Evolutionary conservation across 257 asterid genomes (phyloP).

Genomic region (Primulina eburnea): DNA sequence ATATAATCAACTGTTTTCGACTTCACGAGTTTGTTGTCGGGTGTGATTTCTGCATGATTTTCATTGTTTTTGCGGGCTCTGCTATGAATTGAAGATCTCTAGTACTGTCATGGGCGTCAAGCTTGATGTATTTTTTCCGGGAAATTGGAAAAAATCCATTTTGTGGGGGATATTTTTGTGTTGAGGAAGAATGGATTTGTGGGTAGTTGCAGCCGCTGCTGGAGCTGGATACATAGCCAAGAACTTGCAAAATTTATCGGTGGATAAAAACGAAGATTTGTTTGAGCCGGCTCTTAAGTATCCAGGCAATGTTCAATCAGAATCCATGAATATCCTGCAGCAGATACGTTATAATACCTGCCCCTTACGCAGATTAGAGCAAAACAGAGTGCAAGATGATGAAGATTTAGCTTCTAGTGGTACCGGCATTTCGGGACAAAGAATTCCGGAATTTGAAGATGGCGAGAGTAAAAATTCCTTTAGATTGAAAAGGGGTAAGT

Average conservation of each 20-base stretch:
- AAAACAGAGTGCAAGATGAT: constrained; percentile 24
- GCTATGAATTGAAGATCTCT: constrained; percentile 1
- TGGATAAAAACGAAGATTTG: constrained; percentile 37
- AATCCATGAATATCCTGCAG: constrained; percentile 50
- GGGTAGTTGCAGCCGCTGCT: constrained; percentile 85
- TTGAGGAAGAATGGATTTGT: constrained; percentile 53
- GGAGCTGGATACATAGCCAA: constrained; percentile 74
- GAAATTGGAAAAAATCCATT: constrained; percentile 3
- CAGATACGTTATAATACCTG: constrained; percentile 59
- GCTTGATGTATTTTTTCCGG: constrained; percentile 3
- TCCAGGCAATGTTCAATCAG: constrained; percentile 33
- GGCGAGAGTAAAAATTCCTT: constrained; percentile 20
- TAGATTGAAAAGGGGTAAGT: constrained; percentile 26
- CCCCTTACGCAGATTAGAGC: constrained; percentile 51
- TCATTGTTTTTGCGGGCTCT: constrained; percentile 7
- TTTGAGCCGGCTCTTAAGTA: constrained; percentile 24
- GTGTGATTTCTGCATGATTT: constrained; percentile 16
- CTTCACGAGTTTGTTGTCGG: not conserved
- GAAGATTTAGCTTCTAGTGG: constrained; percentile 23
- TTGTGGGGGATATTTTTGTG: not conserved
- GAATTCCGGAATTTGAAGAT: constrained; percentile 24
- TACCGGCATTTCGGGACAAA: constrained; percentile 9
- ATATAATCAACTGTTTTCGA: not conserved
- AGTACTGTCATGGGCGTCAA: not conserved
- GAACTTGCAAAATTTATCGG: constrained; percentile 44